A percentile compares a stretch with the other conserved stretches of the same genome.
These are phyloP conservation scores for Bipolaris zeicola DNA, from an alignment of 2,329 filamentous ascomycete species.

Conservation along the genomic window DNA sequence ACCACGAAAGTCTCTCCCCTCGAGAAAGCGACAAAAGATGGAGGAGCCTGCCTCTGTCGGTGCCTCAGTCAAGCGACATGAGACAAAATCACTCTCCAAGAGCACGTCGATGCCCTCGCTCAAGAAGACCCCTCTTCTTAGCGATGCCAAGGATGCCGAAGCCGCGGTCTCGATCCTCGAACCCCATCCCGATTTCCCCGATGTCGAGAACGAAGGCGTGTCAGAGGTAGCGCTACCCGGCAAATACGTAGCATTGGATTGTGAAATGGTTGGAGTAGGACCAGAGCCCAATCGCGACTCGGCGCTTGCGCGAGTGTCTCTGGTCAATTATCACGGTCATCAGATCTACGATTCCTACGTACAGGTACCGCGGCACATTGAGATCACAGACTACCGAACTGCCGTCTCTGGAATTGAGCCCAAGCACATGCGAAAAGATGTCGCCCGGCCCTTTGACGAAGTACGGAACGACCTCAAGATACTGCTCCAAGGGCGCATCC, in stretches of 20 bases:
- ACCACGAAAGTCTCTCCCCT: conserved; percentile 22
- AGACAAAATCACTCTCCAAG: conserved; percentile 52
- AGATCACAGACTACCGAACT: conserved; percentile 89
- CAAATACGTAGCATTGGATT: conserved; percentile 92
- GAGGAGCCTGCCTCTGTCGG: conserved; percentile 43
- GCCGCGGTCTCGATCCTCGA: conserved; percentile 58
- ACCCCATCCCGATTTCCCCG: conserved; percentile 46
- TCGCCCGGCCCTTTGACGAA: conserved; percentile 66
- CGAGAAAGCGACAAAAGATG: conserved; percentile 48
- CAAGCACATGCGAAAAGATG: conserved; percentile 66
- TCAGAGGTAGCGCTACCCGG: conserved; percentile 69
- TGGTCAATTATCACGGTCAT: conserved; percentile 91
- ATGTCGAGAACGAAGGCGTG: conserved; percentile 53
- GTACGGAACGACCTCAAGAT: conserved; percentile 75
- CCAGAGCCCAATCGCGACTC: conserved; percentile 68
- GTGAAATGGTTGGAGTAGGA: conserved; percentile 95
- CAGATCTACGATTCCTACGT: conserved; percentile 96
- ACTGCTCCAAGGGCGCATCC: conserved; percentile 71
- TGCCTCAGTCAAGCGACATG: conserved; percentile 40
- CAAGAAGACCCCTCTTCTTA: conserved; percentile 55
- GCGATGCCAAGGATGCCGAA: conserved; percentile 60
- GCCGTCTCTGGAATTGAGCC: conserved; percentile 80
- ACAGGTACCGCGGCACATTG: conserved; percentile 66
- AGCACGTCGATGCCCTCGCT: conserved; percentile 44
- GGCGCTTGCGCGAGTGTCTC: conserved; percentile 81